phyloP scores from a whole-genome alignment of 495 filamentous ascomycete species.

The Hyaloscypha bicolor region DNA sequence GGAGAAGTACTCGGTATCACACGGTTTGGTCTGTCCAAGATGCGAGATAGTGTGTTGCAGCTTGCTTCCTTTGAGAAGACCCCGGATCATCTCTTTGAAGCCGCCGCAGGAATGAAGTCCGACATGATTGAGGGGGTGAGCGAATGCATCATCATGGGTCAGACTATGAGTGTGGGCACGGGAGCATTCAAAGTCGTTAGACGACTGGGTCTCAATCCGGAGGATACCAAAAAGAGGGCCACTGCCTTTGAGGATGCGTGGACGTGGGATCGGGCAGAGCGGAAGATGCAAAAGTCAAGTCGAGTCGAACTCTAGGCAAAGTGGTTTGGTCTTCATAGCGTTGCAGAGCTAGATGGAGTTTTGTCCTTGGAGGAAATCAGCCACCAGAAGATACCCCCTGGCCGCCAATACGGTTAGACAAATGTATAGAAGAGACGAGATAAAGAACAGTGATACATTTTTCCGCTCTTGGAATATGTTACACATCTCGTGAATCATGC shows the following conservation, averaged over 20 bases:
- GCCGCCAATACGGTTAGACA: not conserved
- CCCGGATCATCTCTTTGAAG: conserved; percentile 95
- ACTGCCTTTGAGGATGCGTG: conserved; percentile 80
- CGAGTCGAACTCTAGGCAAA: not conserved
- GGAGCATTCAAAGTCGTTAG: conserved; percentile 89
- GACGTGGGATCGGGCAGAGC: conserved; percentile 38
- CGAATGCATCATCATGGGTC: conserved; percentile 98
- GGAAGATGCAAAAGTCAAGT: conserved; percentile 22
- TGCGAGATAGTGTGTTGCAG: conserved; percentile 92
- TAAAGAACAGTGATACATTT: not conserved
- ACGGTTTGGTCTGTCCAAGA: conserved; percentile 93
- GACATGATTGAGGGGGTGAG: conserved; percentile 91
- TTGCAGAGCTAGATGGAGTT: not conserved
- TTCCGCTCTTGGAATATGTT: not conserved
- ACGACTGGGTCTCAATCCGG: conserved; percentile 65
- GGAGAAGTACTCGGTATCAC: conserved; percentile 98
- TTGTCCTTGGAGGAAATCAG: not conserved
- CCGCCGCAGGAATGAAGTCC: conserved; percentile 83
- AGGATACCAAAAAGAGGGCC: conserved; percentile 62
- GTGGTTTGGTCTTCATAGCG: not conserved
- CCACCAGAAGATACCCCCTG: not conserved
- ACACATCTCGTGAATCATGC: conserved; percentile 14
- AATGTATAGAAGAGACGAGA: not conserved
- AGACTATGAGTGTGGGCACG: conserved; percentile 87
- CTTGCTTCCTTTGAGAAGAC: conserved; percentile 98